Conservation (phyloP, 1,139 yeast genomes). For the Ashbya aceris region DNA sequence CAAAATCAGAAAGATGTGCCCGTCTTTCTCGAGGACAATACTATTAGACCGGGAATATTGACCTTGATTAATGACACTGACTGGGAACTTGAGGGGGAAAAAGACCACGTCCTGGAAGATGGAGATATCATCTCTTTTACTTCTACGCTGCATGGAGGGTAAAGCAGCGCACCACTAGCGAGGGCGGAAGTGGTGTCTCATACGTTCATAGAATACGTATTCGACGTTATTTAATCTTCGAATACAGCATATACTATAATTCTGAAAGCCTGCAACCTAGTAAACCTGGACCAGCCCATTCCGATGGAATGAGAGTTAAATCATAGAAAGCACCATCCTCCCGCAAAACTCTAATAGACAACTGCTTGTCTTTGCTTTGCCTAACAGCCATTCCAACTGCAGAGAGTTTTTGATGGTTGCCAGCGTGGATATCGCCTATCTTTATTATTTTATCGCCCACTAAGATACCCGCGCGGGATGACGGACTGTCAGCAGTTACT, state of each 20-base stretch:
- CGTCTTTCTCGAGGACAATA: slow-evolving; percentile 73
- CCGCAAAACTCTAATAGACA: slow-evolving; percentile 17
- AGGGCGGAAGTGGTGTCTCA: neutral
- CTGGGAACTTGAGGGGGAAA: slow-evolving; percentile 94
- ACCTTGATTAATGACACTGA: slow-evolving; percentile 91
- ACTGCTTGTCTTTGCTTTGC: slow-evolving; percentile 12
- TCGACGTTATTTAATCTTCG: neutral
- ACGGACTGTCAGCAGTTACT: slow-evolving; percentile 43
- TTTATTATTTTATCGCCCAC: slow-evolving; percentile 41
- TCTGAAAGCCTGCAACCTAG: slow-evolving; percentile 63
- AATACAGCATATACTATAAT: slow-evolving; percentile 22
- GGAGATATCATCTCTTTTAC: slow-evolving; percentile 82
- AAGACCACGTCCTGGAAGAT: slow-evolving; percentile 60
- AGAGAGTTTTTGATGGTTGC: slow-evolving; percentile 40
- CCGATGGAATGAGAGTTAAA: slow-evolving; percentile 40
- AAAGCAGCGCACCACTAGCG: slow-evolving; percentile 7
- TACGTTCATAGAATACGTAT: neutral
- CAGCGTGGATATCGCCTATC: slow-evolving; percentile 47
- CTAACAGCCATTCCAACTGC: slow-evolving; percentile 15
- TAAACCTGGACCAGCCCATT: slow-evolving; percentile 66
- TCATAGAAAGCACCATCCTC: slow-evolving; percentile 10
- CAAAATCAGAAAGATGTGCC: slow-evolving; percentile 54
- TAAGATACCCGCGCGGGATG: slow-evolving; percentile 34
- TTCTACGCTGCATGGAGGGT: slow-evolving; percentile 93
- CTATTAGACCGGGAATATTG: slow-evolving; percentile 80